Conservation (phyloP, 805 yeast species). For the Metschnikowia aberdeeniae region DNA sequence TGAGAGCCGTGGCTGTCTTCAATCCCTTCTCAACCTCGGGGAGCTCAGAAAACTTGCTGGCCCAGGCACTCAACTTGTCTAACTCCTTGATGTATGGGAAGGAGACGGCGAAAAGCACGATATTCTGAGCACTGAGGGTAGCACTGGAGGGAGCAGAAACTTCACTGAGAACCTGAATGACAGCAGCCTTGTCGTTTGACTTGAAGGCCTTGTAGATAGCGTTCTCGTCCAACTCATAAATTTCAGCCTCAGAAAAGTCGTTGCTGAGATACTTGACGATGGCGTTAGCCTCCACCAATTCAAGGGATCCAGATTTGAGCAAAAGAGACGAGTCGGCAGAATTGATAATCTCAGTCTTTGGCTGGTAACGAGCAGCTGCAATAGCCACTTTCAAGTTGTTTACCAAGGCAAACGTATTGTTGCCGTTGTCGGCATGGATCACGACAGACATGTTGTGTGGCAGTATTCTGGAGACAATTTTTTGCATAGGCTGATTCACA, state of each 20-base stretch:
- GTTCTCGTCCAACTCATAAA: constrained; percentile 43
- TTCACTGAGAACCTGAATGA: constrained; percentile 10
- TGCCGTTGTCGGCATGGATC: constrained; percentile 18
- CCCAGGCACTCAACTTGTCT: constrained; percentile 33
- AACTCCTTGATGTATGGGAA: constrained; percentile 37
- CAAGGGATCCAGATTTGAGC: constrained; percentile 38
- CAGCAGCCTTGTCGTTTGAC: constrained; percentile 26
- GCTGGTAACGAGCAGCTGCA: constrained; percentile 19
- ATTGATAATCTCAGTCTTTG: constrained; percentile 15
- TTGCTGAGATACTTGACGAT: constrained; percentile 59
- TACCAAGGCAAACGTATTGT: constrained; percentile 18
- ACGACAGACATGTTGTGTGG: constrained; percentile 11
- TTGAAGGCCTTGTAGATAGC: constrained; percentile 39
- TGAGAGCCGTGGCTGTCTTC: constrained; percentile 41
- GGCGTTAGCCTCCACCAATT: constrained; percentile 62
- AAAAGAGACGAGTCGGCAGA: constrained; percentile 23
- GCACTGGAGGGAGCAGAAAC: constrained; percentile 18
- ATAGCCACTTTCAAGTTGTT: constrained; percentile 24
- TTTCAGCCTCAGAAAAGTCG: constrained; percentile 38
- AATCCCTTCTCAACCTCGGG: constrained; percentile 45
- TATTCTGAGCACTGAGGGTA: constrained; percentile 45
- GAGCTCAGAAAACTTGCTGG: constrained; percentile 33
- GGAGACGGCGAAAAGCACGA: constrained; percentile 56
- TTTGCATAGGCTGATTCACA: constrained; percentile 2
- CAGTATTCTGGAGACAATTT: neutral